These are phyloP conservation scores for Leptomonas pyrrhocoris DNA, from an alignment of 208 protist species.

Conservation along the genomic window DNA sequence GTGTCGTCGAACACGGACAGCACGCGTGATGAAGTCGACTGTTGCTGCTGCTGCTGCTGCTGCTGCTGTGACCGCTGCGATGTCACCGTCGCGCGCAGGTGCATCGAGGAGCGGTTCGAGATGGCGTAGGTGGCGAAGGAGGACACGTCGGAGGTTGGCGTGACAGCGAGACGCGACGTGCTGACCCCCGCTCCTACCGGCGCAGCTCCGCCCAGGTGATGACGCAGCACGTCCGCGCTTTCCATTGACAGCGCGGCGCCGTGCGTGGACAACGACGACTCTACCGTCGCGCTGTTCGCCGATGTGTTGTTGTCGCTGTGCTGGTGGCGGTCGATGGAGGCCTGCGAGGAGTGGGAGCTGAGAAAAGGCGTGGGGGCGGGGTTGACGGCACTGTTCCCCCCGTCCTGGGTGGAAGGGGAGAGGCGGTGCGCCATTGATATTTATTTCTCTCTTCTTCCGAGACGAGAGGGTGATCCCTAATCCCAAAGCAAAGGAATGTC, in stretches of 20 bases:
- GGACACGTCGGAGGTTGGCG: background rate
- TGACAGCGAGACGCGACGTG: background rate
- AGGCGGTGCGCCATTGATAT: constrained; percentile 9
- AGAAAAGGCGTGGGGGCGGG: background rate
- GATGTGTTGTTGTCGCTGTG: constrained; percentile 6
- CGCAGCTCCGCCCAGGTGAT: background rate
- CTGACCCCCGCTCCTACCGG: background rate
- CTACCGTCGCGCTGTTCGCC: background rate
- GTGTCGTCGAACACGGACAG: background rate
- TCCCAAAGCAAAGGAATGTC: too few species aligned
- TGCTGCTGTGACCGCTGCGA: too few species aligned
- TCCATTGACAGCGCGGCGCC: background rate
- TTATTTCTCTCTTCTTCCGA: too few species aligned
- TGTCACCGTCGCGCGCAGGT: background rate
- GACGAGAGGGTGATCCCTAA: too few species aligned
- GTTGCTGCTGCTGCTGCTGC: background rate
- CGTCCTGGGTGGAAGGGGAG: background rate
- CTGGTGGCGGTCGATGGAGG: constrained; percentile 6
- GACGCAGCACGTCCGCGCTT: background rate
- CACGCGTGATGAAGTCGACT: background rate
- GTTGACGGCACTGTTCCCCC: constrained; percentile 9
- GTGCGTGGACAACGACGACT: background rate
- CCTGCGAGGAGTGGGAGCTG: constrained; percentile 1
- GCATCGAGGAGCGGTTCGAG: background rate
- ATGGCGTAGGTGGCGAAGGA: background rate